phyloP scores from a whole-genome alignment of 2,329 filamentous ascomycete genomes.

The Teratosphaeria pseudoeucalypti region DNA sequence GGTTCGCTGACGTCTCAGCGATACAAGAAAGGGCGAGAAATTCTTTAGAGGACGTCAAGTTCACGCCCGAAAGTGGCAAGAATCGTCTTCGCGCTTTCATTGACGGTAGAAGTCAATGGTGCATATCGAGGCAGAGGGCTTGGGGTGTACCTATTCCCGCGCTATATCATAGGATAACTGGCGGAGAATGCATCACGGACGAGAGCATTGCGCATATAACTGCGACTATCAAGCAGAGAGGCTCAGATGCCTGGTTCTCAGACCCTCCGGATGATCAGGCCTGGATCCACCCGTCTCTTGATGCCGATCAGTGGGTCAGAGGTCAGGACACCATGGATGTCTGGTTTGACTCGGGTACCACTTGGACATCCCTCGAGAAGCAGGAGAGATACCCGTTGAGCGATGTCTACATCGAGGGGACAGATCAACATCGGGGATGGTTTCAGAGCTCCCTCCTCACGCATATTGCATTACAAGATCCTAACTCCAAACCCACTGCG shows the following conservation, averaged over 20 bases:
- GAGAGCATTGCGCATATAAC: slow-evolving; percentile 80
- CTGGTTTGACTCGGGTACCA: slow-evolving; percentile 97
- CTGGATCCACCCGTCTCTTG: slow-evolving; percentile 63
- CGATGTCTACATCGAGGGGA: slow-evolving; percentile 87
- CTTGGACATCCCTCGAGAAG: slow-evolving; percentile 55
- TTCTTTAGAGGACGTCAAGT: slow-evolving; percentile 61
- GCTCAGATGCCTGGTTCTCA: slow-evolving; percentile 91
- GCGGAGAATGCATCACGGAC: slow-evolving; percentile 63
- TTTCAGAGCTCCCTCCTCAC: slow-evolving; percentile 95
- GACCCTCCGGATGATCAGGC: slow-evolving; percentile 63
- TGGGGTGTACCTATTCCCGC: slow-evolving; percentile 97
- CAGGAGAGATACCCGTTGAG: slow-evolving; percentile 38
- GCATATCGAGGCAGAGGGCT: slow-evolving; percentile 86
- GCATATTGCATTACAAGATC: slow-evolving; percentile 55
- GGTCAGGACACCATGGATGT: slow-evolving; percentile 98
- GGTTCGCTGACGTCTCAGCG: slow-evolving; percentile 85
- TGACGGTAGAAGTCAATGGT: slow-evolving; percentile 86
- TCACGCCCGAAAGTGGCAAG: slow-evolving; percentile 66
- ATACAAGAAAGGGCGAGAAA: slow-evolving; percentile 67
- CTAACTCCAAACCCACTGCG: slow-evolving; percentile 24
- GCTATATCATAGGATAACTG: slow-evolving; percentile 56
- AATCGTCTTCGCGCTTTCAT: slow-evolving; percentile 76
- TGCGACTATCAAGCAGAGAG: slow-evolving; percentile 60
- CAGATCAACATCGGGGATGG: slow-evolving; percentile 95
- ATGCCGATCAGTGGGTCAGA: slow-evolving; percentile 50